Base-by-base conservation (phyloP, 805 yeast species). In the Candida yuanshanica region DNA sequence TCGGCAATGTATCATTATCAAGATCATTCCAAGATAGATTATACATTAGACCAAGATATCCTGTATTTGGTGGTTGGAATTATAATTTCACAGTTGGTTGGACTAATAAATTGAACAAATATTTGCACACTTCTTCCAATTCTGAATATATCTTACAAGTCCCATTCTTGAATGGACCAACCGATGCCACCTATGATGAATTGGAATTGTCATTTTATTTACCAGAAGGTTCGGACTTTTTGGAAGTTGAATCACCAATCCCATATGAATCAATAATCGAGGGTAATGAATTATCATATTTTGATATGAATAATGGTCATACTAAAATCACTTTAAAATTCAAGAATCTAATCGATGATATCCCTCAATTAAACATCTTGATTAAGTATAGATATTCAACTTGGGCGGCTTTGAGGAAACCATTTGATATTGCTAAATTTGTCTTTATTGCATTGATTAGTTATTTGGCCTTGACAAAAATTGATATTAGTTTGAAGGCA, bases 31-130 rank as follows among this genome's bases (percentile, higher is more conserved):
- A 50, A 5, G 58, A 62, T 39, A 58, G 50, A 45, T 64, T 87
- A 36, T 66, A 81, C 26, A 61, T 93, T 49, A 77, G 74, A 55
- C 98, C 98, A 42, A 75, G 99, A 61, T 93, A 70, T 69, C 99
- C 99, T n/a, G 60, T 93, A 7, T 85, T 87, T 63, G 99, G 99
- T 37, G 95, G 90, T 33, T 93, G 99, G 99, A 74, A 81, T 55
- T 91, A 88, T 65, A 88, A 91, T 65, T 93, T 87, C 70, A 93
- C 98, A 18, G 63, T 91, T 51, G 98, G 98, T n/a, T 93, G 96
- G 96, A 77, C 81, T 37, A 75, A 78, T 48, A 65, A 70, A 17
- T 63, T 90, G 33, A 55, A 65, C 13, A 64, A 75, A 35, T 81
- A 72, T 50, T 68, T 85, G 39, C 78, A 65, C 51, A 53, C 60